phyloP scores from a whole-genome alignment of 805 yeast species.

The Jamesozyma jinghongensis region DNA sequence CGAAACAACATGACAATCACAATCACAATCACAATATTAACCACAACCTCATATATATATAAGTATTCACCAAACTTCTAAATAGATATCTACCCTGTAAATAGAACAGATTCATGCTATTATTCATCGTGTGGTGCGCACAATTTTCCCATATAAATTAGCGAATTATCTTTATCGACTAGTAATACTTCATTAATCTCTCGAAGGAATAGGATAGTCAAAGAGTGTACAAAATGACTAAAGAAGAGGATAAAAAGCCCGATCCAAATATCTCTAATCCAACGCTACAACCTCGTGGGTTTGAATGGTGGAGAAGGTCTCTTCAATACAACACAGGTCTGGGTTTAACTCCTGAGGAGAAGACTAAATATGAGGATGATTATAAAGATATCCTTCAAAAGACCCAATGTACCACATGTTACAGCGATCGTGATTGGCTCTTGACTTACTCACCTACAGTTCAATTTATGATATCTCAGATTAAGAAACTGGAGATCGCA shows the following conservation, averaged over 20 bases:
- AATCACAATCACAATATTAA: no score
- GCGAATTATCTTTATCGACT: no score
- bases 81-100: no score
- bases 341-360: constrained; percentile 47
- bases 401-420: constrained; percentile 58
- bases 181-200: no score
- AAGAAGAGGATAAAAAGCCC: background rate
- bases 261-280: no score
- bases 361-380: constrained; percentile 50
- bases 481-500: constrained; percentile 45
- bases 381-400: constrained; percentile 29
- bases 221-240: background rate
- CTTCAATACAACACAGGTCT: constrained; percentile 63
- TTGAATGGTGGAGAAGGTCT: constrained; percentile 77
- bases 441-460: constrained; percentile 75
- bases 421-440: constrained; percentile 72
- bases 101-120: background rate
- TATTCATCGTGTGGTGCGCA: no score
- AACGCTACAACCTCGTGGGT: constrained; percentile 31
- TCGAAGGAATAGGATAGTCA: no score
- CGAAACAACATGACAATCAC: no score
- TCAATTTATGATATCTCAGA: constrained; percentile 76
- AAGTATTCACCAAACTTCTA: no score
- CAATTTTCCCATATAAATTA: background rate
- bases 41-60: no score